Base-by-base conservation (phyloP, 345 rosid species). In the Gossypioides kirkii region DNA sequence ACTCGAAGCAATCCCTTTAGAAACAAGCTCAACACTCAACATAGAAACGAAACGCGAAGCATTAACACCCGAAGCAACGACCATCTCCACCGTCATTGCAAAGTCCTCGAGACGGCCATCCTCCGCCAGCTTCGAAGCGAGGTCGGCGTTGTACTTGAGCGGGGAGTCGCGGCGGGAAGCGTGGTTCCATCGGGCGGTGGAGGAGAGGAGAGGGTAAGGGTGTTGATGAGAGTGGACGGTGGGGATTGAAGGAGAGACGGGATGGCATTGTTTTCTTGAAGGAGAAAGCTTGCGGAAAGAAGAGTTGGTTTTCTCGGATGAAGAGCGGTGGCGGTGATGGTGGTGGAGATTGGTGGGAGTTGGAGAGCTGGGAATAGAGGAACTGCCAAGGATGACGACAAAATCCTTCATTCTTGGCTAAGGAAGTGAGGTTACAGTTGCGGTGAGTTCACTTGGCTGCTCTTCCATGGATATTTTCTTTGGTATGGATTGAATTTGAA, bases 81-180 rank as follows among this genome's bases (percentile, higher is more conserved):
- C 82, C 7, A 81, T 86, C 76, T 91, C 97, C 20, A 83, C 85
- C 53, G 86, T 72, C 78, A 82, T 78, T 0, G 84, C 83, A 26
- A 91, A 84, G 47, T 93, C 98, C 61, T 82, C 81, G 18, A 93
- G 87, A 66, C 88, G 86, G 46, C 92, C 97, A 10, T 85, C 91
- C 43, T 75, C 89, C 41, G 94, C 96, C 56, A 88, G 90, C 78
- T 80, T 83, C 25, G 92, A 83, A 10, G 97, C 92, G 66, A 88
- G 79, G 70, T 82, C 85, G 16, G 86, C 87, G 62, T 85, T 76
- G 80, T 87, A 76, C 71, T 71, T 76, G 41, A 80, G 71, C 0
- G 73, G 70, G 70, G 76, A 76, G 66, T 65, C 76, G 41, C 77
- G 69, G 4, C 72, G 73, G 70, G 79, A 74, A 55, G 73, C 46